These are phyloP conservation scores for Irpex sp. DNA, from an alignment of 1,284 basidiomycete species.

Conservation along the genomic window DNA sequence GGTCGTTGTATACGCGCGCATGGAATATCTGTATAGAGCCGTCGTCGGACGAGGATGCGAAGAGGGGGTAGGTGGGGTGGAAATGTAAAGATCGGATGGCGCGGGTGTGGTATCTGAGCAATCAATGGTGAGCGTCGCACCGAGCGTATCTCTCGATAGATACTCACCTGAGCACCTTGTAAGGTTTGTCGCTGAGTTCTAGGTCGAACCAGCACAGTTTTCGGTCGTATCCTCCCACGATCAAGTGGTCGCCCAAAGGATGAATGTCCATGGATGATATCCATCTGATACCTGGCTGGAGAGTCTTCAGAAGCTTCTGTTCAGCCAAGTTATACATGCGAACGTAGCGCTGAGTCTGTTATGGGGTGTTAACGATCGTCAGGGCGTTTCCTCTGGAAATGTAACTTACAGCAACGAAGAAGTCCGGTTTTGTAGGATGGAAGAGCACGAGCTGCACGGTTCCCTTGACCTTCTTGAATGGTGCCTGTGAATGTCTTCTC, in stretches of 20 bases:
- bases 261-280: constrained; percentile 97
- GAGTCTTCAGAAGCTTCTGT: constrained; percentile 90
- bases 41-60: constrained; percentile 95
- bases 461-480: constrained; percentile 94
- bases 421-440: constrained; percentile 92
- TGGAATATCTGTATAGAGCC: constrained; percentile 98
- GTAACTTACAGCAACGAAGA: constrained; percentile 89
- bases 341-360: constrained; percentile 92
- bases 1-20: constrained; percentile 88
- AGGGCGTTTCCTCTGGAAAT: not conserved
- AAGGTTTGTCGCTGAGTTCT: constrained; percentile 93
- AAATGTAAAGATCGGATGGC: constrained; percentile 92
- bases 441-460: constrained; percentile 89
- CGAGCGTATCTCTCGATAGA: not conserved
- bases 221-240: constrained; percentile 96
- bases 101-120: constrained; percentile 83
- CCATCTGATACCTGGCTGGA: constrained; percentile 93
- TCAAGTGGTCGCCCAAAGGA: constrained; percentile 92
- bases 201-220: constrained; percentile 99
- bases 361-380: not conserved
- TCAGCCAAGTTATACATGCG: constrained; percentile 93
- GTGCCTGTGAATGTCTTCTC: constrained; percentile 93
- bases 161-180: constrained; percentile 85
- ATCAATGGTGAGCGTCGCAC: constrained; percentile 11
- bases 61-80: constrained; percentile 93